Conservation (phyloP, 2,329 filamentous ascomycete species). For the Penicillium sp. region DNA sequence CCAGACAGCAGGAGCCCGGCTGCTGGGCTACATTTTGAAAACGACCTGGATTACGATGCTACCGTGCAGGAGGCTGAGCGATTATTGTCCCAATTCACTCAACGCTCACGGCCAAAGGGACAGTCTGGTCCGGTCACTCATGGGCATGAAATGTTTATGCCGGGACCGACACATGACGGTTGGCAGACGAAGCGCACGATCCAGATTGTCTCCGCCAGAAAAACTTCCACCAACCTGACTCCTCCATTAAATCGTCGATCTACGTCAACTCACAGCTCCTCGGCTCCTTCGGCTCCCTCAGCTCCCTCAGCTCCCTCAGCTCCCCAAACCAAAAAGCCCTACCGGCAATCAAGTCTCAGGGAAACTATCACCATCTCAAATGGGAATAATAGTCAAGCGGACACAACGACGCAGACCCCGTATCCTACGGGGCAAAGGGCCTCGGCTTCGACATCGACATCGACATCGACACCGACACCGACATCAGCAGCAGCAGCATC, state of each 20-base stretch:
- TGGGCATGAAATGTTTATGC: not conserved
- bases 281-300: not conserved
- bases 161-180: not conserved
- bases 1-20: not conserved
- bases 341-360: constrained; percentile 4
- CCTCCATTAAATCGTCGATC: not conserved
- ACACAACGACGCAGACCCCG: not conserved
- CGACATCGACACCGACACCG: not conserved
- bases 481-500: not conserved
- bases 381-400: constrained; percentile 1
- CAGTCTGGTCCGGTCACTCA: not conserved
- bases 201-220: not conserved
- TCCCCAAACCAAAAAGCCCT: not conserved
- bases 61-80: not conserved
- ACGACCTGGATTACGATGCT: not conserved
- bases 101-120: not conserved
- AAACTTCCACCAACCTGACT: not conserved
- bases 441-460: not conserved
- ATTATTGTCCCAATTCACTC: constrained; percentile 1
- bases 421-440: not conserved
- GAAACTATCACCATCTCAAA: constrained; percentile 5
- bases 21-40: not conserved
- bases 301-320: not conserved
- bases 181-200: not conserved
- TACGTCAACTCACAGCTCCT: not conserved